phyloP scores from a whole-genome alignment of 805 yeast genomes.

The Candida oleophila region DNA sequence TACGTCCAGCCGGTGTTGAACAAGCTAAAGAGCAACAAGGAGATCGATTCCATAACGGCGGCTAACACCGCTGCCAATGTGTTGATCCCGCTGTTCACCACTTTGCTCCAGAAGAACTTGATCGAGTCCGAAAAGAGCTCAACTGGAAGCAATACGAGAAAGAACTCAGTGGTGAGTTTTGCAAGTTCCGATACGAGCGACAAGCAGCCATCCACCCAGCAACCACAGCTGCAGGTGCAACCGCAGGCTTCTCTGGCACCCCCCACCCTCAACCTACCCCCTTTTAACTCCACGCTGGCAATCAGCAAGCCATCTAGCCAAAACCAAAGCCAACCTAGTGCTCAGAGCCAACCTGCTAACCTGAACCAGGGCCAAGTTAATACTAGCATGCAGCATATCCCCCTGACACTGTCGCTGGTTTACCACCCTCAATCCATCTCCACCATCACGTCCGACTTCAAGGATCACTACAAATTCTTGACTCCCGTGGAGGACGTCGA shows the following conservation, averaged over 20 bases:
- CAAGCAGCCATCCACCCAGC: constrained; percentile 10
- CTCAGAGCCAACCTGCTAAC: background rate
- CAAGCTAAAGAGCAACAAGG: constrained; percentile 37
- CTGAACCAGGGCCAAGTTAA: background rate
- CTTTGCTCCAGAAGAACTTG: constrained; percentile 33
- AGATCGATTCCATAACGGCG: constrained; percentile 42
- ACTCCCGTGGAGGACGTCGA: constrained; percentile 30
- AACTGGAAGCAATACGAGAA: constrained; percentile 37
- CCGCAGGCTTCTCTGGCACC: constrained; percentile 17
- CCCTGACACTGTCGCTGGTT: constrained; percentile 4
- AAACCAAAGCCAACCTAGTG: background rate
- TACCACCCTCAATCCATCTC: constrained; percentile 5
- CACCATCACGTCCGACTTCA: constrained; percentile 13
- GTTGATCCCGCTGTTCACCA: constrained; percentile 41
- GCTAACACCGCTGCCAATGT: constrained; percentile 49
- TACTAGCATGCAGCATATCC: background rate
- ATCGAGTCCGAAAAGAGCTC: constrained; percentile 31
- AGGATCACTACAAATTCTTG: constrained; percentile 13
- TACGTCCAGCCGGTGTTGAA: constrained; percentile 42
- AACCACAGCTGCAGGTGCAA: background rate
- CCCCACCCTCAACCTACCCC: constrained; percentile 3
- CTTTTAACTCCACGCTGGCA: background rate
- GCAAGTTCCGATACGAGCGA: constrained; percentile 40
- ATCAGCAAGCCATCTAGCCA: background rate
- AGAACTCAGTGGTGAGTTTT: constrained; percentile 50